phyloP scores from a whole-genome alignment of 176 grass and related monocot species.

The Echinochloa phyllopogon region DNA sequence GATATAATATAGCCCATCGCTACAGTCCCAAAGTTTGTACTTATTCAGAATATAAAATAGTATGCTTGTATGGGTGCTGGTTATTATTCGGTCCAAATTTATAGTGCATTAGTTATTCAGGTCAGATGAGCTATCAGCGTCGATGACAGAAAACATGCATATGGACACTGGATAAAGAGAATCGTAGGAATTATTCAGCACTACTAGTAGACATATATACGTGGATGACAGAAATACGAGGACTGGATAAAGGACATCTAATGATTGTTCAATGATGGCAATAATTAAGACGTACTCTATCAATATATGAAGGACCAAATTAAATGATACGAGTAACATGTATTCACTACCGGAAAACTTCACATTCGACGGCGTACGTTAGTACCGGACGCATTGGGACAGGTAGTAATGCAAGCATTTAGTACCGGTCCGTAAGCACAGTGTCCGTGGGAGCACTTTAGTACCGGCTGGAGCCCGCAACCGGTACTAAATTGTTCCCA shows the following conservation, averaged over 20 bases:
- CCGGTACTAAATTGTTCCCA: too few relatives aligned
- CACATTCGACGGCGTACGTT: too few relatives aligned
- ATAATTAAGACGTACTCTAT: slow-evolving; percentile 4
- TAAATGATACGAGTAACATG: background rate
- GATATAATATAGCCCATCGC: background rate
- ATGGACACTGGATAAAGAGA: slow-evolving; percentile 29
- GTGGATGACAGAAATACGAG: background rate
- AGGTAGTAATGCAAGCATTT: too few relatives aligned
- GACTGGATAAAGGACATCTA: slow-evolving; percentile 9
- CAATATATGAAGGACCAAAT: background rate
- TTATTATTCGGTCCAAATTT: background rate
- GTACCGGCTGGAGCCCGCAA: too few relatives aligned
- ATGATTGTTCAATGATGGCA: slow-evolving; percentile 22
- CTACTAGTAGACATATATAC: background rate
- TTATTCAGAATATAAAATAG: too few relatives aligned
- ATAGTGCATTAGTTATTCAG: slow-evolving; percentile 2
- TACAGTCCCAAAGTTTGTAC: background rate
- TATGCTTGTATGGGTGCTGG: background rate
- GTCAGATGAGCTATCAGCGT: slow-evolving; percentile 41
- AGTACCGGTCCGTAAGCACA: too few relatives aligned
- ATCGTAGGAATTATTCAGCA: background rate
- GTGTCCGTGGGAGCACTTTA: too few relatives aligned
- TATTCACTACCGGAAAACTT: too few relatives aligned
- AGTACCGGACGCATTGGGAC: too few relatives aligned
- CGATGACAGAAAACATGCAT: background rate